Evolutionary conservation across 2,329 filamentous ascomycete species (phyloP).

Genomic region (Stagonosporopsis rhizophila): DNA sequence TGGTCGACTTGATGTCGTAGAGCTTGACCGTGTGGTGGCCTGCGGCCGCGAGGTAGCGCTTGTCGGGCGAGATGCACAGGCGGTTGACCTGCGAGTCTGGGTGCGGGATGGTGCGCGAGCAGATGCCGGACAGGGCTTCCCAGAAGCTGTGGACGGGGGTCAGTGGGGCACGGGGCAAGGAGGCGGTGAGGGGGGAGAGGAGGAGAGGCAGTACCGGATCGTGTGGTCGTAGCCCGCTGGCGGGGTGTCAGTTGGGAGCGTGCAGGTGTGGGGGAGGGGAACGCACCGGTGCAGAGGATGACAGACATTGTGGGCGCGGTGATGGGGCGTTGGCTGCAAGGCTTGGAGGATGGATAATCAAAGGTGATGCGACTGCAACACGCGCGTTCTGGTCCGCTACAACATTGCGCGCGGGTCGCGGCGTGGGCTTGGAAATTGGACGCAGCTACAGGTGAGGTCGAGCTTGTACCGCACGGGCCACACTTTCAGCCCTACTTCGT

Average conservation of each 20-base stretch:
- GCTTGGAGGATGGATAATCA: neutral
- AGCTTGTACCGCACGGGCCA: slow-evolving; percentile 13
- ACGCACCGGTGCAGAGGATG: slow-evolving; percentile 70
- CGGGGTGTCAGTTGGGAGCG: slow-evolving; percentile 30
- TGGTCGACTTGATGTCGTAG: slow-evolving; percentile 98
- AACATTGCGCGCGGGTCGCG: slow-evolving; percentile 6
- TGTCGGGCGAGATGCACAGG: slow-evolving; percentile 97
- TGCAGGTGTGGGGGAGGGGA: slow-evolving; percentile 28
- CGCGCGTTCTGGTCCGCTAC: neutral
- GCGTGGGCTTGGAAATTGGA: neutral
- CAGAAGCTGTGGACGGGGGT: slow-evolving; percentile 73
- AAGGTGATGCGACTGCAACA: slow-evolving; percentile 7
- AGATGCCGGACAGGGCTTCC: slow-evolving; percentile 97
- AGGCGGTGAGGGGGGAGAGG: neutral
- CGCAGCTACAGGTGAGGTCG: slow-evolving; percentile 7
- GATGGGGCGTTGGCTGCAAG: neutral
- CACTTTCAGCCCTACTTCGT: slow-evolving; percentile 24
- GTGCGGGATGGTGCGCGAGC: slow-evolving; percentile 96
- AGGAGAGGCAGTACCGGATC: slow-evolving; percentile 63
- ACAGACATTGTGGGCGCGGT: slow-evolving; percentile 63
- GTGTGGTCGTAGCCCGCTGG: slow-evolving; percentile 77
- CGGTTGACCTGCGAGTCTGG: slow-evolving; percentile 98
- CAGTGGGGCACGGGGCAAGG: slow-evolving; percentile 7
- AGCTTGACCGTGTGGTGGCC: slow-evolving; percentile 90
- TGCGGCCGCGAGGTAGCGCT: slow-evolving; percentile 87